Evolutionary conservation across 2,329 filamentous ascomycete genomes (phyloP).

Genomic region (Monosporascus sp.): DNA sequence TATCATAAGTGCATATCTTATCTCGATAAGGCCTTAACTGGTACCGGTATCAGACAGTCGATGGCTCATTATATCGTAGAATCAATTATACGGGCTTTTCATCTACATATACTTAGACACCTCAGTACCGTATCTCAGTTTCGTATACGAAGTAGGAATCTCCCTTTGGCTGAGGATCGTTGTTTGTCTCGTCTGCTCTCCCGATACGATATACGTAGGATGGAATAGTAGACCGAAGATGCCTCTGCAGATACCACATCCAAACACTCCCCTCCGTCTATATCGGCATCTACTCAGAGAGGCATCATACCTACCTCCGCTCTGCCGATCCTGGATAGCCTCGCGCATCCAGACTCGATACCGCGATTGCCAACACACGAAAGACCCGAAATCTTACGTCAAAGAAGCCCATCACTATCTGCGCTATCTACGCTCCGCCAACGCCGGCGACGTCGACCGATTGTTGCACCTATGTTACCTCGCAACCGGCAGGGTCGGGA

Average conservation of each 20-base stretch:
- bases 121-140: too few species aligned
- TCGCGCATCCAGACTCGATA: constrained; percentile 42
- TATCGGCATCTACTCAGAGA: constrained; percentile 59
- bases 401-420: constrained; percentile 38
- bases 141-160: too few species aligned
- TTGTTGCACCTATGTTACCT: constrained; percentile 43
- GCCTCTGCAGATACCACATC: constrained; percentile 30
- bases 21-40: too few species aligned
- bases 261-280: constrained; percentile 35
- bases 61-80: too few species aligned
- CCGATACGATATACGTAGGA: too few species aligned
- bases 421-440: constrained; percentile 47
- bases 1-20: too few species aligned
- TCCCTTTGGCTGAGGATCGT: too few species aligned
- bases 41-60: too few species aligned
- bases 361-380: constrained; percentile 30
- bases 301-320: constrained; percentile 52
- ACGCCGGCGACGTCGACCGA: constrained; percentile 41
- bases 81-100: too few species aligned
- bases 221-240: constrained; percentile 12
- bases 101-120: too few species aligned
- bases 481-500: constrained; percentile 50
- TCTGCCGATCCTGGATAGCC: constrained; percentile 40
- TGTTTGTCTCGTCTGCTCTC: too few species aligned
- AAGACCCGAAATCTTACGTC: constrained; percentile 24